Evolutionary conservation across 2,329 filamentous ascomycete species (phyloP).

Genomic region (Lomentospora prolificans): DNA sequence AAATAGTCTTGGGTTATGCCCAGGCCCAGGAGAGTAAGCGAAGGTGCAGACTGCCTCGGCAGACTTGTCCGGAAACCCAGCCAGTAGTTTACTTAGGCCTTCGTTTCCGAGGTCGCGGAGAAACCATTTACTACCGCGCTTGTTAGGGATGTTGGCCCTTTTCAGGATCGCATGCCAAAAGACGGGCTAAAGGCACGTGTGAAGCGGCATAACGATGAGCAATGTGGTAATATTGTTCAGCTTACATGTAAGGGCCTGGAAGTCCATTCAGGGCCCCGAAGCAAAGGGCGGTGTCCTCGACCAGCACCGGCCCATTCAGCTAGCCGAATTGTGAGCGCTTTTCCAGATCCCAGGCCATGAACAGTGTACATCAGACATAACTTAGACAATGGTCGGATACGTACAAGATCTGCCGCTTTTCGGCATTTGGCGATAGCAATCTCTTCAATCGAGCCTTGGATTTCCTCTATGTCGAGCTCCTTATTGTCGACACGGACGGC

Average conservation of each 20-base stretch:
- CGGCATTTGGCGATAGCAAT: conserved; percentile 82
- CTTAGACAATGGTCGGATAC: too few species aligned
- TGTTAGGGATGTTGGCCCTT: neutral
- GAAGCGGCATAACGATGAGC: too few species aligned
- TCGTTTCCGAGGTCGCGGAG: conserved; percentile 71
- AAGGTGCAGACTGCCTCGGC: conserved; percentile 95
- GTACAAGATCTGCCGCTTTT: conserved; percentile 67
- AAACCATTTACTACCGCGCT: conserved; percentile 73
- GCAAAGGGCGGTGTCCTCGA: conserved; percentile 92
- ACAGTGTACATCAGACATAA: too few species aligned
- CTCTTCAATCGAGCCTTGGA: conserved; percentile 87
- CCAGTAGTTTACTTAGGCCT: conserved; percentile 82
- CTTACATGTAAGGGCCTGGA: conserved; percentile 91
- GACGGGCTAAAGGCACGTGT: too few species aligned
- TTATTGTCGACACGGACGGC: conserved; percentile 66
- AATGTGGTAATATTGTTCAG: conserved; percentile 13
- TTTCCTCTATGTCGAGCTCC: conserved; percentile 72
- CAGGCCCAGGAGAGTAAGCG: conserved; percentile 79
- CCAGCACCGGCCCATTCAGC: conserved; percentile 79
- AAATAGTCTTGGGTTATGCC: conserved; percentile 75
- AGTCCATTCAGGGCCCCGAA: conserved; percentile 86
- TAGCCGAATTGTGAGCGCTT: conserved; percentile 28
- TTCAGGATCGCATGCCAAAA: neutral
- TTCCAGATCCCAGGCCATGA: too few species aligned
- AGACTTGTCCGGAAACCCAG: conserved; percentile 80